Conservation (phyloP, 148 eudicot genomes). For the Drosera capensis region DNA sequence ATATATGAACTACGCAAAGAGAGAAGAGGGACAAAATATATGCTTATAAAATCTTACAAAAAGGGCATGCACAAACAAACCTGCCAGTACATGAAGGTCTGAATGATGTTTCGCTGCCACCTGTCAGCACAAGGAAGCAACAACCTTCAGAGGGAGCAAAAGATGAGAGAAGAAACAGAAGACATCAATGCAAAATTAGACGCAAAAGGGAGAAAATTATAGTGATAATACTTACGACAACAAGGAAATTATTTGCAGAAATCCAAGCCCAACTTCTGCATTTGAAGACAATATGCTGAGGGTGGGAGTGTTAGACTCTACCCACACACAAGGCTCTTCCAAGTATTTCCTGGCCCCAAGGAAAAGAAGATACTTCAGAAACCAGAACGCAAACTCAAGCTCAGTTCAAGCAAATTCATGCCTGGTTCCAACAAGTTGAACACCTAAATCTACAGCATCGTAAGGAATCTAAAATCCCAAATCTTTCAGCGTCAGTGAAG, state of each 20-base stretch:
- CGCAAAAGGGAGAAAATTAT: background rate
- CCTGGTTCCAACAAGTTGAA: no score
- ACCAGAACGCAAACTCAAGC: no score
- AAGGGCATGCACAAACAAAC: conserved; percentile 16
- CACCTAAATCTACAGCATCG: no score
- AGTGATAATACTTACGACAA: conserved; percentile 49
- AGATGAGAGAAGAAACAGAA: conserved; percentile 1
- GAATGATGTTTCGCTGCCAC: conserved; percentile 93
- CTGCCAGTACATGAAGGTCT: conserved; percentile 98
- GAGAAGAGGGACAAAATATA: no score
- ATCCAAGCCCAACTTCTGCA: conserved; percentile 91
- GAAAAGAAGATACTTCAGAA: background rate
- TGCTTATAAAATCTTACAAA: background rate
- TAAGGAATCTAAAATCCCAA: no score
- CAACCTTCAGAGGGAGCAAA: conserved; percentile 1
- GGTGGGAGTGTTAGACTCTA: conserved; percentile 77
- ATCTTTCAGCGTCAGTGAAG: no score
- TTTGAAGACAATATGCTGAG: conserved; percentile 86
- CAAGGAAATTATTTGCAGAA: conserved; percentile 66
- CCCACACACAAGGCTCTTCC: conserved; percentile 94
- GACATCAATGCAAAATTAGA: background rate
- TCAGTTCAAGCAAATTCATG: no score
- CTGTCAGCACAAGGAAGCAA: conserved; percentile 23
- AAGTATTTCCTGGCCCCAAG: conserved; percentile 64
- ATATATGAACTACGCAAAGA: no score